A percentile compares a stretch with the other conserved stretches of the same genome.
phyloP scores from a whole-genome alignment of 768 basidiomycete genomes.

The Fomitopsis pulvina region DNA sequence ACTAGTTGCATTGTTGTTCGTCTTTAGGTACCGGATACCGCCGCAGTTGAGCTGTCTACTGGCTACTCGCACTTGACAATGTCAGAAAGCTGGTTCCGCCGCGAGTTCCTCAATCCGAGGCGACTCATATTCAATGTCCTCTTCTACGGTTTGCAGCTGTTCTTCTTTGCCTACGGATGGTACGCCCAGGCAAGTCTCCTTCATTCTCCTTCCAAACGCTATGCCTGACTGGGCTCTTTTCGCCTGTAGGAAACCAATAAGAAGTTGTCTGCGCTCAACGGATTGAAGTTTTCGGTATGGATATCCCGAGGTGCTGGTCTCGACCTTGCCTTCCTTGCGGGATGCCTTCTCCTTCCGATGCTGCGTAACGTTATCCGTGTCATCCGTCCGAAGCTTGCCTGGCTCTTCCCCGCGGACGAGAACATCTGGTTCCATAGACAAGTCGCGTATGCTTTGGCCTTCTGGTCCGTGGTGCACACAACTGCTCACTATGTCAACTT shows the following conservation, averaged over 20 bases:
- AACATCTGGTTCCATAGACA: conserved; percentile 96
- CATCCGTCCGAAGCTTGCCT: conserved; percentile 72
- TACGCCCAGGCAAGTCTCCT: conserved; percentile 55
- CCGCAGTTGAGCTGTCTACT: conserved; percentile 2
- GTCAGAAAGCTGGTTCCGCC: conserved; percentile 66
- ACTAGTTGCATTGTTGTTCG: no score
- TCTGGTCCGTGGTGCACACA: conserved; percentile 89
- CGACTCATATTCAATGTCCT: conserved; percentile 69
- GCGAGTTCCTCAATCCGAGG: conserved; percentile 57
- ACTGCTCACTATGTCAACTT: conserved; percentile 94
- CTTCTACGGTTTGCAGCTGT: conserved; percentile 75
- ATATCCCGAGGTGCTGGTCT: conserved; percentile 87
- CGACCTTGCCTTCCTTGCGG: conserved; percentile 81
- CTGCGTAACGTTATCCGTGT: conserved; percentile 82
- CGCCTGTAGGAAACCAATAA: conserved; percentile 46
- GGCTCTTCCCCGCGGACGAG: conserved; percentile 89
- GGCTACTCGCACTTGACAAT: conserved; percentile 31
- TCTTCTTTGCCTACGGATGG: conserved; percentile 85
- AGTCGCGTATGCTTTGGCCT: conserved; percentile 90
- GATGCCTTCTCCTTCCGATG: conserved; percentile 84
- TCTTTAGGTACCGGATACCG: conserved; percentile 17
- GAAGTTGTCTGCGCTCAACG: conserved; percentile 70
- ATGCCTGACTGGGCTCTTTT: neutral
- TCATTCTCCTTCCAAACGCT: neutral
- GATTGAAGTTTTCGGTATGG: conserved; percentile 83